These are phyloP conservation scores for Cladosporium oxysporum DNA, from an alignment of 2,329 filamentous ascomycete genomes.

Conservation along the genomic window DNA sequence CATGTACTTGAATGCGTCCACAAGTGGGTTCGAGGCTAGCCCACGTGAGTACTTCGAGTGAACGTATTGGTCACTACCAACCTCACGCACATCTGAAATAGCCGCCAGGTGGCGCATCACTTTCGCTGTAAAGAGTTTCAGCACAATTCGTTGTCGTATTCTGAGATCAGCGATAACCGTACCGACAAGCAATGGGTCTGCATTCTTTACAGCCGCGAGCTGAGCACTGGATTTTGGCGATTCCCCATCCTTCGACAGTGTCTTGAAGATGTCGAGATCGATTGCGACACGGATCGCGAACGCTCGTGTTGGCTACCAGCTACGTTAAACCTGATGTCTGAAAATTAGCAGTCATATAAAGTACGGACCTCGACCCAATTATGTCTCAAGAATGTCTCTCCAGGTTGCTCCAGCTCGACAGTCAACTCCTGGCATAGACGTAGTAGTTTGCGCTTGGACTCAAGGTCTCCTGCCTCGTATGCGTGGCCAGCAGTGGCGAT, in stretches of 20 bases:
- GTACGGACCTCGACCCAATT: neutral
- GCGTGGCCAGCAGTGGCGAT: neutral
- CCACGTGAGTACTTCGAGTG: slow-evolving; percentile 5
- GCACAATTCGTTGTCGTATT: neutral
- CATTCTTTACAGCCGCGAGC: neutral
- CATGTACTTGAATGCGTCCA: slow-evolving; percentile 1
- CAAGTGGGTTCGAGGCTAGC: neutral
- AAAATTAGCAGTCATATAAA: neutral
- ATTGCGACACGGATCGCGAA: neutral
- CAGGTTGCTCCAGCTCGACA: neutral
- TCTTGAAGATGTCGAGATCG: slow-evolving; percentile 6
- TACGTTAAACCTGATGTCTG: neutral
- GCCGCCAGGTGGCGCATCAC: slow-evolving; percentile 5
- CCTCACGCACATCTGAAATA: slow-evolving; percentile 4
- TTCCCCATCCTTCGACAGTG: neutral
- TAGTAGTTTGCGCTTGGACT: neutral
- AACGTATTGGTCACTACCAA: neutral
- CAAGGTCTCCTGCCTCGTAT: neutral
- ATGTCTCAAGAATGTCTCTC: neutral
- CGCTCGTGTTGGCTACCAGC: neutral
- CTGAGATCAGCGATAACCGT: neutral
- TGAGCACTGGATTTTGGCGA: slow-evolving; percentile 1
- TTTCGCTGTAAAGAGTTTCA: neutral
- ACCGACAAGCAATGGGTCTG: slow-evolving; percentile 9
- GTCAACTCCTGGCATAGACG: slow-evolving; percentile 1